These are phyloP conservation scores for Kondoa subrosea DNA, from an alignment of 768 basidiomycete genomes.

Conservation along the genomic window DNA sequence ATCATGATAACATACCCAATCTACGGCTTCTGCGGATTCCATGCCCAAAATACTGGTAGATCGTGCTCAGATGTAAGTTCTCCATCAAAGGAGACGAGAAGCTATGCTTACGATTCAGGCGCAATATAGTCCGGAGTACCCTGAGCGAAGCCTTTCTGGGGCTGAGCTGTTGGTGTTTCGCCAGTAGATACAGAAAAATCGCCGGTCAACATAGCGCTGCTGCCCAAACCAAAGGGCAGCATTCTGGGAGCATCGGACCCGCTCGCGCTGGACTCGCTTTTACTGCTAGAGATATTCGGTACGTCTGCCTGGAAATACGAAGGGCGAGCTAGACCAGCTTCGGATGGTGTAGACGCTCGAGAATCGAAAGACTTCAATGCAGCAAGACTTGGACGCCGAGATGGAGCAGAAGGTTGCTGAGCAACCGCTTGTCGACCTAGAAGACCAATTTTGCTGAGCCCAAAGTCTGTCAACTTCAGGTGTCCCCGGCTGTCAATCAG, in stretches of 20 bases:
- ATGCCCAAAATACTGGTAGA: constrained; percentile 70
- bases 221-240: constrained; percentile 23
- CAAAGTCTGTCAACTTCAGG: constrained; percentile 94
- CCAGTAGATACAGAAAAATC: not conserved
- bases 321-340: constrained; percentile 32
- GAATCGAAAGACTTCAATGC: constrained; percentile 32
- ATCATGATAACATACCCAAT: constrained; percentile 56
- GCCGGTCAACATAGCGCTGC: constrained; percentile 3
- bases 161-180: constrained; percentile 30
- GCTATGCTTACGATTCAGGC: constrained; percentile 34
- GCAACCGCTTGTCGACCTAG: constrained; percentile 86
- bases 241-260: constrained; percentile 44
- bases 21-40: constrained; percentile 87
- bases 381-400: constrained; percentile 30
- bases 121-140: constrained; percentile 96
- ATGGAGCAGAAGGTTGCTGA: constrained; percentile 20
- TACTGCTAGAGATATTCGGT: constrained; percentile 13
- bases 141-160: constrained; percentile 60
- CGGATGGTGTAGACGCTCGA: constrained; percentile 27
- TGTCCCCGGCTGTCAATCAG: constrained; percentile 94
- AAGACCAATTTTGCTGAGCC: constrained; percentile 90
- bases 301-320: constrained; percentile 21
- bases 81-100: constrained; percentile 17
- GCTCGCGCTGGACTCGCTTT: constrained; percentile 55
- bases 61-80: constrained; percentile 25